Conservation (phyloP, 306 rosid species). For the Cyamopsis tetragonoloba region DNA sequence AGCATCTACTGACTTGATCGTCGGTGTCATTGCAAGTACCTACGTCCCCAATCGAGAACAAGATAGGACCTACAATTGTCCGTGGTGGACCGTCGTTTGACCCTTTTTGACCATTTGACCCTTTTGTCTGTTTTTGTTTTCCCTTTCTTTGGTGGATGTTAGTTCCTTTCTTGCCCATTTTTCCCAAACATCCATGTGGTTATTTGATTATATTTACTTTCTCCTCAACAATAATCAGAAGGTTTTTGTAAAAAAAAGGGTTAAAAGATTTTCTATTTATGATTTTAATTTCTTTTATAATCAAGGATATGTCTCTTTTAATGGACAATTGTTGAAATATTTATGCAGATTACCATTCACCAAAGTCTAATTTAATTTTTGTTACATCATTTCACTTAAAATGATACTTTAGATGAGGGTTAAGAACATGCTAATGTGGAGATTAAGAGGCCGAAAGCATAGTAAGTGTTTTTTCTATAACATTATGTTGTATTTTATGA, state of each 20-base stretch:
- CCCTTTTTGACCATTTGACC: too few relatives aligned
- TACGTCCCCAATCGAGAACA: too few relatives aligned
- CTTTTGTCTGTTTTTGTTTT: too few relatives aligned
- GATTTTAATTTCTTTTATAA: not conserved
- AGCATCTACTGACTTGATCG: too few relatives aligned
- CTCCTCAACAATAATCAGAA: not conserved
- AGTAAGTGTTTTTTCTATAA: not conserved
- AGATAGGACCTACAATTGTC: too few relatives aligned
- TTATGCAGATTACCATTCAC: not conserved
- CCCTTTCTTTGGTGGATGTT: too few relatives aligned
- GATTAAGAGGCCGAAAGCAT: not conserved
- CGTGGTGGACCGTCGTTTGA: too few relatives aligned
- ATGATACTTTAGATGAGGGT: constrained; percentile 39
- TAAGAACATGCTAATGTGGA: constrained; percentile 28
- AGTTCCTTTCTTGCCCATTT: too few relatives aligned
- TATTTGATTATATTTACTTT: not conserved
- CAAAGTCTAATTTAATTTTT: not conserved
- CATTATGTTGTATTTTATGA: not conserved
- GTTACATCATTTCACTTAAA: constrained; percentile 48
- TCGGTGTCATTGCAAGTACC: too few relatives aligned
- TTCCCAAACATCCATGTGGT: not conserved
- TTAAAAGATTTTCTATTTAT: not conserved
- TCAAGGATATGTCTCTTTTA: not conserved
- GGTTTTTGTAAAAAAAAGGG: too few relatives aligned
- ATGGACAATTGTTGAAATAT: not conserved